A percentile compares a stretch with the other conserved stretches of the same genome.
Evolutionary conservation across 805 yeast species (phyloP).

Genomic region (Sugiyamaella floridensis): DNA sequence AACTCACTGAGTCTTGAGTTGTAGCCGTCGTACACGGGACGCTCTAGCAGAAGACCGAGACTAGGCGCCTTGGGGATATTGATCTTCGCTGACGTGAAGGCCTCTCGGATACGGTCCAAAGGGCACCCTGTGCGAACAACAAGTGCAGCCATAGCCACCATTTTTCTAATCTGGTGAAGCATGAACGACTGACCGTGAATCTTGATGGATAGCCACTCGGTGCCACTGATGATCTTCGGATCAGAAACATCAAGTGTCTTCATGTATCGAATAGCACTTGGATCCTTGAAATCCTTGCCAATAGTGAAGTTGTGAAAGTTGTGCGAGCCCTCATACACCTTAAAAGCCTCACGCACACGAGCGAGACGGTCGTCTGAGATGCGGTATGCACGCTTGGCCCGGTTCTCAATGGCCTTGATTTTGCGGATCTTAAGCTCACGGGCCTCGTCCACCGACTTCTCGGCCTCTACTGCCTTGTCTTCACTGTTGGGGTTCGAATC

Average conservation of each 20-base stretch:
- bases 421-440: constrained; percentile 2
- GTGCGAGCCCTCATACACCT: constrained; percentile 75
- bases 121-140: constrained; percentile 86
- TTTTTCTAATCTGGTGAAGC: constrained; percentile 96
- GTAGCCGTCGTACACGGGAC: constrained; percentile 85
- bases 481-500: constrained; percentile 25
- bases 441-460: constrained; percentile 28
- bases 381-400: constrained; percentile 61
- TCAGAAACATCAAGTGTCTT: constrained; percentile 70
- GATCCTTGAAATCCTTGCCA: constrained; percentile 76
- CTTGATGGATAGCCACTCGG: constrained; percentile 94
- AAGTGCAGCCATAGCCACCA: constrained; percentile 92
- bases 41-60: constrained; percentile 79
- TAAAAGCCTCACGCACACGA: constrained; percentile 59
- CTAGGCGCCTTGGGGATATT: constrained; percentile 98
- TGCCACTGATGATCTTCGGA: constrained; percentile 85
- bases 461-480: constrained; percentile 30
- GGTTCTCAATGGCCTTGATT: constrained; percentile 42
- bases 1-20: constrained; percentile 62
- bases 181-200: constrained; percentile 97
- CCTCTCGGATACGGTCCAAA: constrained; percentile 60
- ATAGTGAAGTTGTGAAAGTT: constrained; percentile 86
- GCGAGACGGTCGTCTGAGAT: constrained; percentile 56
- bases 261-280: constrained; percentile 80
- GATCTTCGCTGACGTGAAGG: constrained; percentile 66